Evolutionary conservation across 352 stramenopile species (phyloP), one percentile per base, ranked within the genome.

Genomic region (Globisporangium okanoganense): DNA sequence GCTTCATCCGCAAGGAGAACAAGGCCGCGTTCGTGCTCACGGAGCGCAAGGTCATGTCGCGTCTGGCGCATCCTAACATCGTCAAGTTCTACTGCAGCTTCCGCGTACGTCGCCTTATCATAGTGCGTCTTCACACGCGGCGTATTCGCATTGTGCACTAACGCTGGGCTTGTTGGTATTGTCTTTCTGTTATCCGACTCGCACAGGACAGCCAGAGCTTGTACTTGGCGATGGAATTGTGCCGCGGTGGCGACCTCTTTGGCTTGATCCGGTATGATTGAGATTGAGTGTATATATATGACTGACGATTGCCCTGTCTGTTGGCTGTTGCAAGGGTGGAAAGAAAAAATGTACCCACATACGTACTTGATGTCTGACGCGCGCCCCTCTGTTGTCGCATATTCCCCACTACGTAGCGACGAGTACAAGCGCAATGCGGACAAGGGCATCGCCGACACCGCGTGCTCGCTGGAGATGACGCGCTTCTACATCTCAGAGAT

Each of bases 401-500:
- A 54, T 66, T 47, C 18, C 18, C 29, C 29, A 33, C 29, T 33
- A 27, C 2, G 5, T 52, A 83, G 75, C 47, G 73, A 79, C 27
- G 75, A 81, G 58, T 75, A 71, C 52, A 72, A 75, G 63, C 75
- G 83, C 43, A 77, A 95, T 36, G 63, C 78, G 48, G 78, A 84
- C 14, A 44, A 75, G 24, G 78, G 72, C n/a, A 59, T 93, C 13
- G 47, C 48, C 29, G 72, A 95, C 58, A 75, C 74, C 20, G 87
- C 78, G 38, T 95, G 84, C 56, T 86, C 76, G 25, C 59, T 90
- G 7, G 58, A 79, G 47, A 70, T 97, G 47, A 97, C 93, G 45
- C 81, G 90, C 49, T 97, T 97, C 58, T 95, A 98, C 65, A 84
- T 96, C 31, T 82, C 93, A 38, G 94, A 99, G 78, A 85, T 99